Evolutionary conservation across 2,329 filamentous ascomycete genomes (phyloP).

Genomic region (Cladobotryum mycophilum): DNA sequence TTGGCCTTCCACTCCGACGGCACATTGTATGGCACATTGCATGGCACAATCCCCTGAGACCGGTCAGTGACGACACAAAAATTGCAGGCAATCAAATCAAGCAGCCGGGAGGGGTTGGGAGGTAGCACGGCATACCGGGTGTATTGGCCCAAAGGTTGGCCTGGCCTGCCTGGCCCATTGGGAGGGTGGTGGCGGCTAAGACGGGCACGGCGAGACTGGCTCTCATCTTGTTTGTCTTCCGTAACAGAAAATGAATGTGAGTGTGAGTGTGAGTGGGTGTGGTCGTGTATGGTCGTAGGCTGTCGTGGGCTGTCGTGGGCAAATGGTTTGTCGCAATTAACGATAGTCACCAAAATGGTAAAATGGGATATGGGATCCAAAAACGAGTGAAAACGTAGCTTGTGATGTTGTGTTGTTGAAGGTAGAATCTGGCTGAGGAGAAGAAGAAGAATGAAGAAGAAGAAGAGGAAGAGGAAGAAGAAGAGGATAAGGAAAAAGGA

Average conservation of each 20-base stretch:
- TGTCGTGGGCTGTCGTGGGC: neutral
- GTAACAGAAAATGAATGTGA: constrained; percentile 13
- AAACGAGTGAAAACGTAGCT: constrained; percentile 23
- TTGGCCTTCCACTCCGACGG: constrained; percentile 14
- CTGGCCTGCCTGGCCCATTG: constrained; percentile 3
- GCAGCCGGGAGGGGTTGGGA: too few species aligned
- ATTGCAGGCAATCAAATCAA: neutral
- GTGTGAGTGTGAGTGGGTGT: neutral
- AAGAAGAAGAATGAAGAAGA: constrained; percentile 12
- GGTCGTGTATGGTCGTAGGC: neutral
- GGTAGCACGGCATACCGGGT: too few species aligned
- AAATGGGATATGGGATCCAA: constrained; percentile 23
- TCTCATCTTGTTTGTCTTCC: constrained; percentile 19
- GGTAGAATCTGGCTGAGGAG: constrained; percentile 15
- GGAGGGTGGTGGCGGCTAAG: constrained; percentile 9
- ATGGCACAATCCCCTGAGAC: constrained; percentile 14
- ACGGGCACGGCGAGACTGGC: constrained; percentile 8
- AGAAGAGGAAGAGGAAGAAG: constrained; percentile 13
- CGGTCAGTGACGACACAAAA: neutral
- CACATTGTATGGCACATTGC: constrained; percentile 18
- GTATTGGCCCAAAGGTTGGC: too few species aligned
- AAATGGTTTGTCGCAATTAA: constrained; percentile 25
- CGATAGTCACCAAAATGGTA: constrained; percentile 27
- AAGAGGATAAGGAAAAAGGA: constrained; percentile 10
- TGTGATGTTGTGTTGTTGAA: constrained; percentile 18